Percentiles rank a stretch among this genome's conserved stretches.
phyloP scores from a whole-genome alignment of 495 filamentous ascomycete genomes.

The Filosporella fistucella region DNA sequence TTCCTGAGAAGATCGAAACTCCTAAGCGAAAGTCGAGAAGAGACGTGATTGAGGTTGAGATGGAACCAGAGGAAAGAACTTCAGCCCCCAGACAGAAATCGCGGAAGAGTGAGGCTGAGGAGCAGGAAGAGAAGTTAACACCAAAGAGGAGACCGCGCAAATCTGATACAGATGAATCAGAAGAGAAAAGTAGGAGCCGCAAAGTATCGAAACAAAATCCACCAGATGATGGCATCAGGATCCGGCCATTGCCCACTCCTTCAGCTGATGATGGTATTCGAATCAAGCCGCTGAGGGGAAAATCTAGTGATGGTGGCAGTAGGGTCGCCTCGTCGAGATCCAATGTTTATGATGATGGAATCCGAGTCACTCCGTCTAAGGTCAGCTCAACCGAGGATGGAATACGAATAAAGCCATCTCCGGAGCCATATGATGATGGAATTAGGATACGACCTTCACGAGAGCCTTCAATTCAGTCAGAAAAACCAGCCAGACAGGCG shows the following conservation, averaged over 20 bases:
- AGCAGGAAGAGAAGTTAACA: slow-evolving; percentile 23
- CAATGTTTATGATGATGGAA: slow-evolving; percentile 24
- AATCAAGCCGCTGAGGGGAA: slow-evolving; percentile 27
- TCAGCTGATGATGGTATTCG: slow-evolving; percentile 12
- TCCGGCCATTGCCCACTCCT: slow-evolving; percentile 13
- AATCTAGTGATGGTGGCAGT: slow-evolving; percentile 7
- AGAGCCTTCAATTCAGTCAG: slow-evolving; percentile 19
- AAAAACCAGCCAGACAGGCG: slow-evolving; percentile 29
- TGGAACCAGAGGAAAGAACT: no score
- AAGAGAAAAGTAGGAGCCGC: slow-evolving; percentile 20
- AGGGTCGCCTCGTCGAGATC: slow-evolving; percentile 27
- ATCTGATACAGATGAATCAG: slow-evolving; percentile 3
- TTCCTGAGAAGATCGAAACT: not conserved
- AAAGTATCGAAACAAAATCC: slow-evolving; percentile 17
- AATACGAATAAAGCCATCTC: slow-evolving; percentile 28
- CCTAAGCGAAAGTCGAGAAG: slow-evolving; percentile 3
- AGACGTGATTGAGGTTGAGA: not conserved
- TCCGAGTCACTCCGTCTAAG: slow-evolving; percentile 17
- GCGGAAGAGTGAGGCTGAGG: not conserved
- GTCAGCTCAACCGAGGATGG: not conserved
- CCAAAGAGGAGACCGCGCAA: slow-evolving; percentile 22
- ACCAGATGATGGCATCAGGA: slow-evolving; percentile 28
- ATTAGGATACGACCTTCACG: slow-evolving; percentile 21
- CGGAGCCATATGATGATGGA: slow-evolving; percentile 21
- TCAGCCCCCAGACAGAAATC: not conserved